Conservation (phyloP, 106 monocot species). For the Apostasia ramifera region DNA sequence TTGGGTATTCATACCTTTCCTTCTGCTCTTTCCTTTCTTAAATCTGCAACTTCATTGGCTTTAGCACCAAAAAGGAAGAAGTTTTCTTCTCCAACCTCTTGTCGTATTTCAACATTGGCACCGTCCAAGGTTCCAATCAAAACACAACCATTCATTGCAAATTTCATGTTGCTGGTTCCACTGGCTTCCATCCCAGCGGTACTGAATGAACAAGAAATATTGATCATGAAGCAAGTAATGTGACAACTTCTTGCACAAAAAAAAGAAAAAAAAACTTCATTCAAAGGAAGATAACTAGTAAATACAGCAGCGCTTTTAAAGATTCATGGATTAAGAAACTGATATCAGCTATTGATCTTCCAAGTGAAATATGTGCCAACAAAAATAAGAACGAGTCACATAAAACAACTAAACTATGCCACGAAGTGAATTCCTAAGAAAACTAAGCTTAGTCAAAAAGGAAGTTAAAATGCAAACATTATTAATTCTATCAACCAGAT, state of each 20-base stretch:
- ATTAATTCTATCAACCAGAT: slow-evolving; percentile 1
- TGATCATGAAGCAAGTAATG: background rate
- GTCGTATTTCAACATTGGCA: slow-evolving; percentile 95
- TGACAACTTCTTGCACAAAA: no score
- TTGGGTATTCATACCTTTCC: slow-evolving; percentile 59
- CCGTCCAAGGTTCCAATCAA: slow-evolving; percentile 98
- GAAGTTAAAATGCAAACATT: background rate
- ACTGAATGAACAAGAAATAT: slow-evolving; percentile 20
- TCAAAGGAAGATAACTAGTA: no score
- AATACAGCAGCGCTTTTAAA: no score
- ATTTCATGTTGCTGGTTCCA: slow-evolving; percentile 99
- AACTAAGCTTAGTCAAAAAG: background rate
- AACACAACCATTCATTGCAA: slow-evolving; percentile 96
- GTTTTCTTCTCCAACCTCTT: slow-evolving; percentile 95
- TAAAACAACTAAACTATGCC: no score
- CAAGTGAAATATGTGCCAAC: no score
- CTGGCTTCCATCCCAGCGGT: slow-evolving; percentile 99
- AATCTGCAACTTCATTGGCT: slow-evolving; percentile 78
- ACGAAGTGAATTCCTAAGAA: no score
- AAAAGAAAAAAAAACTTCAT: no score
- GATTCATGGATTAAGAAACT: no score
- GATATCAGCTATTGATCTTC: no score
- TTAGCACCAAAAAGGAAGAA: slow-evolving; percentile 95
- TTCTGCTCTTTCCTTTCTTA: slow-evolving; percentile 86
- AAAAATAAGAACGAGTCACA: no score